These are phyloP conservation scores for Nitzschia sp. DNA, from an alignment of 108 stramenopile species.

Conservation along the genomic window DNA sequence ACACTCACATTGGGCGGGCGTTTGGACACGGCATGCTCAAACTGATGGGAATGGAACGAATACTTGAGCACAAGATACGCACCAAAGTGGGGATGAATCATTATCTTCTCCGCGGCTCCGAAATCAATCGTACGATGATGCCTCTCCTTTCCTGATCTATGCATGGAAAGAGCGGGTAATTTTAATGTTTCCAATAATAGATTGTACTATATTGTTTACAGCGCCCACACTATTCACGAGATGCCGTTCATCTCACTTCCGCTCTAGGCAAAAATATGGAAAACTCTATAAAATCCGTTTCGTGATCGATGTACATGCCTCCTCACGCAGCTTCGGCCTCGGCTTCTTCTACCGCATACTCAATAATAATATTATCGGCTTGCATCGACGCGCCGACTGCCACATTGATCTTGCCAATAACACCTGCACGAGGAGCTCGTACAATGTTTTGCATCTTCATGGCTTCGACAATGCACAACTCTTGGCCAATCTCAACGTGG, in stretches of 20 bases:
- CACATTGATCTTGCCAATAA: conserved; percentile 59
- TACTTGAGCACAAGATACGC: background rate
- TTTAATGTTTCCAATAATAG: no score
- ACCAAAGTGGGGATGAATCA: background rate
- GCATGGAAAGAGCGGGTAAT: no score
- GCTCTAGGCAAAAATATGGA: background rate
- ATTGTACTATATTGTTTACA: no score
- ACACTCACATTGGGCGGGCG: conserved; percentile 34
- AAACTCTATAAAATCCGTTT: no score
- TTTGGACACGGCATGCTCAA: conserved; percentile 31
- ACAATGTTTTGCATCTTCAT: conserved; percentile 99
- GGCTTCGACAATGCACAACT: conserved; percentile 94
- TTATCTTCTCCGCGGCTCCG: background rate
- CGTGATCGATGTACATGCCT: background rate
- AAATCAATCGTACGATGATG: no score
- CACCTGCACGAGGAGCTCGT: conserved; percentile 75
- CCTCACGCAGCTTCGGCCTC: conserved; percentile 23
- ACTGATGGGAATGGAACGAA: conserved; percentile 2
- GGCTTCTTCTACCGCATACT: conserved; percentile 45
- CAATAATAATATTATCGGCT: conserved; percentile 81
- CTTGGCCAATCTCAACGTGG: conserved; percentile 89
- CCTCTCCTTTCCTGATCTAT: no score
- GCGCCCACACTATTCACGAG: no score
- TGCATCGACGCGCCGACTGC: conserved; percentile 68
- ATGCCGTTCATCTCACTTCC: no score